Percentiles rank a stretch among this genome's conserved stretches.
Evolutionary conservation across 768 basidiomycete genomes (phyloP).

Genomic region (Rhodotorula sphaerocarpa): DNA sequence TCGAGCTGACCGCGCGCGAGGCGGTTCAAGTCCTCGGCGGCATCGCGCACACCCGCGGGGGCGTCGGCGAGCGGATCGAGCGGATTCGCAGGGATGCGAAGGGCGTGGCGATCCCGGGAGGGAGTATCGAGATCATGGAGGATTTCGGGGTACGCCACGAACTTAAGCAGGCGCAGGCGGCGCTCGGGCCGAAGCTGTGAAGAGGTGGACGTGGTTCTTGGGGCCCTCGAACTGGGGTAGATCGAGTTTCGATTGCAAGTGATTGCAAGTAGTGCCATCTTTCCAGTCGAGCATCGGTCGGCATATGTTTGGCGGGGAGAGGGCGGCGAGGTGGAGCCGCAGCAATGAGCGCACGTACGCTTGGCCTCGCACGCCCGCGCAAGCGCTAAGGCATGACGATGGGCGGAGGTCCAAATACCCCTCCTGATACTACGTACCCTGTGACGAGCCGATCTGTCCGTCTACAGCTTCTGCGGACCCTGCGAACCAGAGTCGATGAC

Average conservation of each 20-base stretch:
- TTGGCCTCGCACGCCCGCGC: background rate
- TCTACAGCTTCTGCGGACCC: background rate
- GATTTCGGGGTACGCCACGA: no score
- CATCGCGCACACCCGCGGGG: conserved; percentile 34
- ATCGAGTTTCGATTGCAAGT: no score
- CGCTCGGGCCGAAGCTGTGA: no score
- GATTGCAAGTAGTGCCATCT: no score
- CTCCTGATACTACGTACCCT: background rate
- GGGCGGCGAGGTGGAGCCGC: background rate
- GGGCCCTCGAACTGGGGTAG: no score
- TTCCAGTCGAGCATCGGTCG: no score
- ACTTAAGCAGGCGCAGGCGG: no score
- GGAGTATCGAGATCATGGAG: no score
- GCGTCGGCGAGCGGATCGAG: conserved; percentile 36
- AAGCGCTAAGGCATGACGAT: background rate
- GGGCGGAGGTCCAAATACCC: conserved; percentile 22
- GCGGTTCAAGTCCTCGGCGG: conserved; percentile 39
- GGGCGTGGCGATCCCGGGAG: conserved; percentile 33
- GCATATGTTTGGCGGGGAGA: no score
- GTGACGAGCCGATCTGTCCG: conserved; percentile 16
- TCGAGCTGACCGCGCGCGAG: conserved; percentile 32
- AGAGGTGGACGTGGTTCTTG: no score
- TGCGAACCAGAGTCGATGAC: background rate
- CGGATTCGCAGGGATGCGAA: conserved; percentile 32
- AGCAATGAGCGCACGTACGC: no score